Base-by-base conservation (phyloP, 345 rosid species). In the Salix viminalis region DNA sequence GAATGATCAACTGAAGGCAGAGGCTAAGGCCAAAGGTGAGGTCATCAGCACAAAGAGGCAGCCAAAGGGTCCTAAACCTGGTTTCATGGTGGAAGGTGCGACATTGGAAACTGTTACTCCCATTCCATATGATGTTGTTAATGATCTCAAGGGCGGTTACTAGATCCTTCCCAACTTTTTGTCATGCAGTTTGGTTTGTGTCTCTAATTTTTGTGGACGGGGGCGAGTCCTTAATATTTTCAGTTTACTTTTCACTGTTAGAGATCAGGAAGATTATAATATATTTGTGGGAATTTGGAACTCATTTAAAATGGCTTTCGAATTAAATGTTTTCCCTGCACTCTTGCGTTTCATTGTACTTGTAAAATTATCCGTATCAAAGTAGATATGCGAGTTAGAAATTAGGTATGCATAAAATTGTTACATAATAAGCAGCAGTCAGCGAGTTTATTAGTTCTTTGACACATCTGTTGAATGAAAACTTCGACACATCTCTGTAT, bases 101-200 rank as follows among this genome's bases (percentile, higher is more conserved):
- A 90, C 90, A 18, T 69, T 91, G 80, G 96, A 90, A 80, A 90
- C 94, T 16, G 89, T 90, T 10, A 90, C 94, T 10, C 91, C 94
- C 60, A 89, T 90, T 46, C 97, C 97, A 0, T 92, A 91, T 75
- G 97, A 92, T 75, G 94, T 90, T 2, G 92, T 89, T 69, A 91
- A 91, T 1, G 94, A 91, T 75, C 94, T 91, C 54, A 91, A 91
- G 87, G 94, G 94, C 9, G 94, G 94, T 48, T 91, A 91, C 54
- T 91, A 86, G 85, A 16, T 39, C 10, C 4, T 1, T 37, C 58
- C 15, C 50, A 19, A 56, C 26, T 54, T 71, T 66, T 42, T 42
- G 50, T 26, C 13, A 5, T 26, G 58, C 30, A 21, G 15, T n/a
- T 36, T 67, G 37, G 32, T n/a, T 37, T 37, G 13, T n/a, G 24